Conservation (phyloP, 306 rosid species). For the Ceratonia siliqua region DNA sequence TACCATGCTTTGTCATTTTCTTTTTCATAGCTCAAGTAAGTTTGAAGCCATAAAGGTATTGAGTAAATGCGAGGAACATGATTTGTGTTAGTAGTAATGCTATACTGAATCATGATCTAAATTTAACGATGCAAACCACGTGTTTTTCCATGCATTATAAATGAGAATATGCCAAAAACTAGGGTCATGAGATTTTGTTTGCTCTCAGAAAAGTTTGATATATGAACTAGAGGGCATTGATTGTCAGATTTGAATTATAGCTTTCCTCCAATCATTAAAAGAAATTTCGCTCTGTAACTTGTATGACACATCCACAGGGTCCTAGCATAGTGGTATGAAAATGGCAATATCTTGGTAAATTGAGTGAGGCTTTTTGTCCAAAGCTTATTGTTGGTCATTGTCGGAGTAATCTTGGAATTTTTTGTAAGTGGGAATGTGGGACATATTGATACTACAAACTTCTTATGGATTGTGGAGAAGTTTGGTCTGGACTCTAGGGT, state of each 20-base stretch:
- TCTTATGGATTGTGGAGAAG: neutral
- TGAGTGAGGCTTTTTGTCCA: neutral
- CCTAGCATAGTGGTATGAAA: neutral
- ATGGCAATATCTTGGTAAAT: neutral
- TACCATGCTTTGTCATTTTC: neutral
- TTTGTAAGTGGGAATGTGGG: neutral
- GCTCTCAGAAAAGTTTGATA: neutral
- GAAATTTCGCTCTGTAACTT: neutral
- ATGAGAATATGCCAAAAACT: neutral
- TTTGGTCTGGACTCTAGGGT: neutral
- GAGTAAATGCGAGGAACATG: neutral
- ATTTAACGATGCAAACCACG: neutral
- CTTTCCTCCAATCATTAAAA: neutral
- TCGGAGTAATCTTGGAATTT: neutral
- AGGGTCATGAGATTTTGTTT: neutral
- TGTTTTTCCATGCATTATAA: no score
- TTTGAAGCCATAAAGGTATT: neutral
- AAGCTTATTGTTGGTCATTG: neutral
- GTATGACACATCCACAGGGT: neutral
- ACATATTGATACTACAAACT: neutral
- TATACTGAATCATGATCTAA: neutral
- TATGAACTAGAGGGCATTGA: no score
- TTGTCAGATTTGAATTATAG: neutral
- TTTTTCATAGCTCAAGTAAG: neutral
- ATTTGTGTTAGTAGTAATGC: neutral